Evolutionary conservation across 495 filamentous ascomycete genomes (phyloP).

Genomic region (Trichoderma virens): DNA sequence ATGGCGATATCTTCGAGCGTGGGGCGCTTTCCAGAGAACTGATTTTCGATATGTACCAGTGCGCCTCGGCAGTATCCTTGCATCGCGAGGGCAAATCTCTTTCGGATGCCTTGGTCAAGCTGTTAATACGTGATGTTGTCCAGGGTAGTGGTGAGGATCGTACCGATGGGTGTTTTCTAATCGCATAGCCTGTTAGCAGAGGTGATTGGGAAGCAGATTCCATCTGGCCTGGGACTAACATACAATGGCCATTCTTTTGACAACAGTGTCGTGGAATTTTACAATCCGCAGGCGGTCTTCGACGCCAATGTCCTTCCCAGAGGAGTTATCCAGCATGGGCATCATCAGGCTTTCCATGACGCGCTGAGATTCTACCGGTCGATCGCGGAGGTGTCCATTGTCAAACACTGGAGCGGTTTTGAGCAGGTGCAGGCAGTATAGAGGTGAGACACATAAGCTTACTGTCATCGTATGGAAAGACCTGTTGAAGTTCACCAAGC

Average conservation of each 20-base stretch:
- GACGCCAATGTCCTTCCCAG: background rate
- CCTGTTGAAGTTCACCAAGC: background rate
- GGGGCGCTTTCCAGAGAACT: slow-evolving; percentile 13
- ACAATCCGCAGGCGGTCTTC: slow-evolving; percentile 1
- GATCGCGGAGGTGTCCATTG: slow-evolving; percentile 20
- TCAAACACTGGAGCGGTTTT: slow-evolving; percentile 35
- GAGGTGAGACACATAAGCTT: background rate
- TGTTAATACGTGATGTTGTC: background rate
- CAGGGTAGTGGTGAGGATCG: background rate
- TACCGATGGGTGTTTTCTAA: background rate
- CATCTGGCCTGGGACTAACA: too few species aligned
- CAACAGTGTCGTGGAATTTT: background rate
- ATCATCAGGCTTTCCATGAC: slow-evolving; percentile 20
- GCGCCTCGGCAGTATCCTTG: slow-evolving; percentile 22
- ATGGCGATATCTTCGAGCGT: slow-evolving; percentile 21
- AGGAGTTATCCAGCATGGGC: slow-evolving; percentile 14
- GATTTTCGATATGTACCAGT: slow-evolving; percentile 20
- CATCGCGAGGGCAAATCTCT: slow-evolving; percentile 23
- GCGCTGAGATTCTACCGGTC: slow-evolving; percentile 18
- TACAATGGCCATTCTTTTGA: background rate
- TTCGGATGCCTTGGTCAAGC: slow-evolving; percentile 17
- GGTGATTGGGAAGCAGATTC: background rate
- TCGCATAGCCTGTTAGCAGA: background rate
- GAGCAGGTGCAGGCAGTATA: background rate
- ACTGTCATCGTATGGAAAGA: slow-evolving; percentile 9